These are phyloP conservation scores for Cercospora sp. DNA, from an alignment of 2,329 filamentous ascomycete genomes.

Conservation along the genomic window DNA sequence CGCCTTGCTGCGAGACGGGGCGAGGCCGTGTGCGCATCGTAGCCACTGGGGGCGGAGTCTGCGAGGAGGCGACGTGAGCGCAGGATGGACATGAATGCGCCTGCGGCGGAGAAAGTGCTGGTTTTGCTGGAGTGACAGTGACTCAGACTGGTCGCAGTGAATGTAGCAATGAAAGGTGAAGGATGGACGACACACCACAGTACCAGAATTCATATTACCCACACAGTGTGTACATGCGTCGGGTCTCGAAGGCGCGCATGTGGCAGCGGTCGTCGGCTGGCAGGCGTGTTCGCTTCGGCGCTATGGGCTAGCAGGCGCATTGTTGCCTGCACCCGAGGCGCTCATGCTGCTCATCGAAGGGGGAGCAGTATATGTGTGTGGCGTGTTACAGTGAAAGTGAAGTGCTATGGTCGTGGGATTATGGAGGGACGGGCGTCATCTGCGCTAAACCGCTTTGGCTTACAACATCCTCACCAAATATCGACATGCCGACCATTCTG, in stretches of 20 bases:
- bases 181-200: constrained; percentile 3
- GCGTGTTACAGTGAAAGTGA: neutral
- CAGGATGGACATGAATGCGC: neutral
- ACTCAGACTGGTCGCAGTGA: neutral
- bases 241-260: neutral
- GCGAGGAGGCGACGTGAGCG: neutral
- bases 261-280: neutral
- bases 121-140: neutral
- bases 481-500: constrained; percentile 32
- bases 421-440: neutral
- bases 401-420: neutral
- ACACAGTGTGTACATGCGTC: neutral
- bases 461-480: neutral
- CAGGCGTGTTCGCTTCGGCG: neutral
- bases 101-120: neutral
- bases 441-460: neutral
- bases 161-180: neutral
- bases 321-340: constrained; percentile 6
- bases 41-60: constrained; percentile 11
- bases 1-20: constrained; percentile 33
- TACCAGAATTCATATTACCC: constrained; percentile 7
- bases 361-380: neutral
- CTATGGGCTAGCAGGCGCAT: constrained; percentile 4
- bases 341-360: constrained; percentile 3
- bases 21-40: constrained; percentile 34